Base-by-base conservation (phyloP, 2,329 filamentous ascomycete species). In the Phialophora expanda region DNA sequence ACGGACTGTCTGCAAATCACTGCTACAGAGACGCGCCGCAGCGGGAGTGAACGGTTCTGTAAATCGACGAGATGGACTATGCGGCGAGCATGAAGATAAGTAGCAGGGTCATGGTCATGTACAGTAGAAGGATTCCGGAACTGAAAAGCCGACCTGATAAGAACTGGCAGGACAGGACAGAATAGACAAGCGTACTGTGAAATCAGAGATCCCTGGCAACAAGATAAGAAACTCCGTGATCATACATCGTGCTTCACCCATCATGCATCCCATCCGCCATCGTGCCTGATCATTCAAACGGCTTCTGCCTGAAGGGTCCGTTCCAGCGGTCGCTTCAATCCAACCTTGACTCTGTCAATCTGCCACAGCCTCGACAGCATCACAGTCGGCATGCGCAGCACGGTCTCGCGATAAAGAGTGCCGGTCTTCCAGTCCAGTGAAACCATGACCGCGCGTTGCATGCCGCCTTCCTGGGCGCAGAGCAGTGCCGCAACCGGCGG, bases 361-460 rank as follows among this genome's bases (percentile, higher is more conserved):
- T 76, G 70, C 11, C 71, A 69, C 76, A 81, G 79, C 12, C 69
- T 70, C 22, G 78, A 74, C n/a, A 77, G 71, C 6, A 78, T 75
- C 17, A 71, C 61, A 0, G 80, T 79, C 30, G 78, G 76, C 51
- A 83, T 74, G 1, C 81, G 73, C 44, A 83, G 61, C 1, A 83
- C 81, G 0, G 77, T 80, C 70, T 83, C 81, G 0, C 78, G 73
- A 56, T 78, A 79, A 51, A 82, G 70, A 0, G 78, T 81, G 1
- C 73, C 70, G 0, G 75, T 78, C 0, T 74, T 76, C 77, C 77
- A 79, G 66, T 83, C 79, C 61, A 82, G 83, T 0, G 78, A 81
- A 66, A 80, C 82, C 14, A 79, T 73, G 4, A 83, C 70, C 4
- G 79, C 78, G 7, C 82, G 75, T 64, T 82, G 79, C 78, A 81